These are phyloP conservation scores for Suillus brevipes DNA, from an alignment of 768 basidiomycete genomes.

Conservation along the genomic window DNA sequence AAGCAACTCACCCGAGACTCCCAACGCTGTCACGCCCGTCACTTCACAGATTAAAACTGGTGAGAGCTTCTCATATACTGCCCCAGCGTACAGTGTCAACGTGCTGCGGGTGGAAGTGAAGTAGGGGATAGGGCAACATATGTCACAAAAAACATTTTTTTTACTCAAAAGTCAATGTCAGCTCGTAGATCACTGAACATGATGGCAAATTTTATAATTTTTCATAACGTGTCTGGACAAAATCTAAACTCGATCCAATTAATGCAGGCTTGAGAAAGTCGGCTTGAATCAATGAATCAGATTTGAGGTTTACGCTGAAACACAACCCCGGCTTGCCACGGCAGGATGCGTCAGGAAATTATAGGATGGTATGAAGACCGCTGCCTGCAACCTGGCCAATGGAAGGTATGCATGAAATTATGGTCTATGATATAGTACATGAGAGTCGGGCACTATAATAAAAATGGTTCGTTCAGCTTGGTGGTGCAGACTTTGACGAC, in stretches of 20 bases:
- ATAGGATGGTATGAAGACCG: background rate
- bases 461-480: conserved; percentile 1
- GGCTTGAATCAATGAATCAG: background rate
- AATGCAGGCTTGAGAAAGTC: background rate
- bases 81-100: conserved; percentile 47
- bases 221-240: background rate
- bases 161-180: background rate
- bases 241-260: background rate
- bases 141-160: background rate
- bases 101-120: conserved; percentile 21
- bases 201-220: too few species aligned
- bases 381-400: background rate
- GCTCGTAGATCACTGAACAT: background rate
- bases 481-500: background rate
- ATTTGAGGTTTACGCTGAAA: background rate
- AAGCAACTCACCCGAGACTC: conserved; percentile 56
- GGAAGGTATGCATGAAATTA: background rate
- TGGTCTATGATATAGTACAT: background rate
- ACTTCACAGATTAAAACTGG: conserved; percentile 48
- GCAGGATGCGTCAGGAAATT: background rate
- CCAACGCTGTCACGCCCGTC: conserved; percentile 47
- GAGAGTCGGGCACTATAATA: background rate
- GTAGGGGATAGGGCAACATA: background rate
- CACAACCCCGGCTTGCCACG: background rate
- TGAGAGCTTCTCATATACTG: conserved; percentile 53